Base-by-base conservation (phyloP, 106 monocot genomes). In the Alisma plantagoaquatica region DNA sequence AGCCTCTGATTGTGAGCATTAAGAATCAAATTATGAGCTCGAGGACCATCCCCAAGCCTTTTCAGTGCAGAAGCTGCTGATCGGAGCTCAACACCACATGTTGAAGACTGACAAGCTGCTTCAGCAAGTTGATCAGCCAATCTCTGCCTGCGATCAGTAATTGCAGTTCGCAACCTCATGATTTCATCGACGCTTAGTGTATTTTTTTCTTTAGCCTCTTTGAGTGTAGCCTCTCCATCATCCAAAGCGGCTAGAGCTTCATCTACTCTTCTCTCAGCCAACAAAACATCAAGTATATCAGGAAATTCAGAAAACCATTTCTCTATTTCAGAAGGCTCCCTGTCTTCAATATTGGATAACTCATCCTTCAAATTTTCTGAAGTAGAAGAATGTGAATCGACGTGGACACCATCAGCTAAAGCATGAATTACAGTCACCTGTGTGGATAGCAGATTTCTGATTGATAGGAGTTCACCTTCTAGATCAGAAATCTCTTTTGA, bases 401-500 rank as follows among this genome's bases (percentile, higher is more conserved):
- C 44, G 20, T 72, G 75, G 60, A 89, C 84, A 27, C 89, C 96
- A 56, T 96, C 88, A 41, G 96, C 80, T 68, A 96, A 70, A 51
- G 75, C 70, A 73, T 74, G 88, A 65, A 96, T 78, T 61, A 96
- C 50, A 71, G 84, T 81, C 50, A 84, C 77, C 54, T 96, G 88
- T 2, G 88, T 71, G 53, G 84, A 81, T 29, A 89, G 61, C 20
- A 96, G 59, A 76, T 96, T 96, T 57, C 81, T 72, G 29, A 88
- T 84, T 11, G 96, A 89, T 30, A 96, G 71, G 50, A 96, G 81
- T 73, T 96, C 96, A 10, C 88, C 81, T 73, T 96, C 96, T 26
- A 96, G 64, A 74, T 89, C 84, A 41, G 96, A 96, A 68, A 96
- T 89, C 62, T 96, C 96, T 58, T 81, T 84, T 43, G 96, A 89